Conservation (phyloP, 2,329 filamentous ascomycete genomes). For the Botrytis medusae region DNA sequence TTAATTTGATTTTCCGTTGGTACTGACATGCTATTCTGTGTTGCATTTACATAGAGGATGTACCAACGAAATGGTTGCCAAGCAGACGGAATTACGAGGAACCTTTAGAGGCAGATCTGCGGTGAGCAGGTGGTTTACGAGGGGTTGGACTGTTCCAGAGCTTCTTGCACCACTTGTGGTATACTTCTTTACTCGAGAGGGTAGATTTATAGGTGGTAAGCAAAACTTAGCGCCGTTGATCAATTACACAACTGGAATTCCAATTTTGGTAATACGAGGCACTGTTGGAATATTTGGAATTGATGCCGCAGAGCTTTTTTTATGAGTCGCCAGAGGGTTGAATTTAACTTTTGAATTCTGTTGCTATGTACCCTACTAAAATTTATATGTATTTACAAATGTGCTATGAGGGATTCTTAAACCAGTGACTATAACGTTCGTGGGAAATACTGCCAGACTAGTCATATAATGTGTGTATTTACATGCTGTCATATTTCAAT, state of each 20-base stretch:
- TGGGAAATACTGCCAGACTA: background rate
- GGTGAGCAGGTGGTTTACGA: slow-evolving; percentile 30
- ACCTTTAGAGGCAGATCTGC: slow-evolving; percentile 12
- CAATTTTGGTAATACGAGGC: background rate
- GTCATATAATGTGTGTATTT: background rate
- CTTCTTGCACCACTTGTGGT: background rate
- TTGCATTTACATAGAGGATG: slow-evolving; percentile 31
- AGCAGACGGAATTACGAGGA: slow-evolving; percentile 8
- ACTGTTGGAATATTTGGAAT: background rate
- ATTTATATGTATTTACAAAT: background rate
- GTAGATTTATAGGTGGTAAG: background rate
- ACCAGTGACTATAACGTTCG: background rate
- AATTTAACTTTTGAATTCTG: background rate
- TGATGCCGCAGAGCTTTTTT: background rate
- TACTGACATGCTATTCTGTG: slow-evolving; percentile 28
- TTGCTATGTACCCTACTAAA: background rate
- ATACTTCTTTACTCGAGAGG: background rate
- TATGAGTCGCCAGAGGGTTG: background rate
- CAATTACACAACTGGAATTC: background rate
- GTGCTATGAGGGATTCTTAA: background rate
- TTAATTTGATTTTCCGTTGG: slow-evolving; percentile 35
- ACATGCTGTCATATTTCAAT: too few species aligned
- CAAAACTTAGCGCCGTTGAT: background rate
- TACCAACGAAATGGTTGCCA: background rate
- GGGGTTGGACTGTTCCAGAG: slow-evolving; percentile 30